Evolutionary conservation across 495 filamentous ascomycete species (phyloP), one percentile per base, ranked within the genome.

Genomic region (Echria macrotheca): DNA sequence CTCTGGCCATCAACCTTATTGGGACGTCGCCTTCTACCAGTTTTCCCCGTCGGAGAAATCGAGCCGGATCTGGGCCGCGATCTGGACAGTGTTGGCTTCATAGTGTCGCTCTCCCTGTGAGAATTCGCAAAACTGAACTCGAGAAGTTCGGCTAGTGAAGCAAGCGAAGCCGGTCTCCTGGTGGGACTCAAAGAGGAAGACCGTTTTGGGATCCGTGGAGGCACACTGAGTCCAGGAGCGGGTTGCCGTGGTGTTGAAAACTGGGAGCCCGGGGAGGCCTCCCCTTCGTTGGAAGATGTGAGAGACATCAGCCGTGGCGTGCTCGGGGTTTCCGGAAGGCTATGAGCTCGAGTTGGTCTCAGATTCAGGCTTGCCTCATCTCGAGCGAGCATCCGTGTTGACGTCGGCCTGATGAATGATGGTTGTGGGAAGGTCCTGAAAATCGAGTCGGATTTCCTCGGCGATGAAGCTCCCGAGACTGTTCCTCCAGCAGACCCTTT

Each of bases 381-480:
- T 17, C 73, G 63, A 6, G 73, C 70, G 39, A 65, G 50, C 73
- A 76, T 76, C 5, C 66, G 64, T 25, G 54, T 65, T 12, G 69
- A 69, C 10, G 64, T 73, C n/a, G 71, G 73, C 25, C 66, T 55
- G 43, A 76, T 69, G 53, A 67, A 76, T 1, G 73, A 70, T 8
- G 73, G 70, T 25, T 66, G 59, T 7, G 73, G 73, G 42, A 74
- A 76, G 10, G 54, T 59, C 25, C 44, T 53, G 26, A 38, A 37
- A 7, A 35, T 28, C 5, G 49, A 19, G 25, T 42, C 50, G 3
- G 42, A 26, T 14, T 35, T 55, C 12, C 45, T 29, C 7, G 55
- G 28, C 8, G 33, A 19, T 18, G 52, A 32, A 15, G 10, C 11
- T 29, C 40, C 9, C 32, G 3, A 24, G 24, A 31, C 19, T 41